Base-by-base conservation (phyloP, 2,329 filamentous ascomycete genomes). In the Ophiostoma australiae region DNA sequence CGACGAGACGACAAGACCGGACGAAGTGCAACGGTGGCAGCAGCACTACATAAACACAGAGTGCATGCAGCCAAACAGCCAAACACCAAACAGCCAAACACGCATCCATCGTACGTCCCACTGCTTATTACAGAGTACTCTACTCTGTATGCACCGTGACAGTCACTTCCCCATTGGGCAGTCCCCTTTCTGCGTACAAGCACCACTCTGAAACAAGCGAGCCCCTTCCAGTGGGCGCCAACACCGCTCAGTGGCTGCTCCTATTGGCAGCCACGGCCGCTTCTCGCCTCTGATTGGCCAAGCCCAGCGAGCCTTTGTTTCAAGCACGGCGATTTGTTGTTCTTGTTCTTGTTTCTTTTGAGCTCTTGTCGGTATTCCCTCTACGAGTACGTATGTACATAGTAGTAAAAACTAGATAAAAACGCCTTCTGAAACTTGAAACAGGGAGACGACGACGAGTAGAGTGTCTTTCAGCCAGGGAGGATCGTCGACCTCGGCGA, bases 401-500 rank as follows among this genome's bases (percentile, higher is more conserved):
- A 41, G 15, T 41, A 41, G 27, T 31, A 31, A 31, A 31, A 31
- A 31, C 27, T 31, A 39, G 35, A 39, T 8, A 10, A 39, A 39
- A 39, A 39, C 37, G 37, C 52, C 27, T 31, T 33, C 6, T 37
- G 17, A 65, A 65, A 65, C 31, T 65, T 58, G 61, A 37, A 65
- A 65, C 61, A 37, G 61, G 27, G 27, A 35, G 61, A 11, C 20
- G 27, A 23, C 13, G 52, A 23, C 27, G 52, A n/a, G 23, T 20
- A 58, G 6, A 58, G 39, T 6, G 37, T 39, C 37, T 39, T n/a
- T 48, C 52, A 15, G 10, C 52, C 20, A 65, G 33, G 31, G 31
- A 37, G 33, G 61, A 65, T 65, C 61, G 61, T 37, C 61, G 61
- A 65, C 61, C 37, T 37, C 33, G 61, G 61, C 61, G 61, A 65